Percentiles rank a stretch among this genome's conserved stretches.
Conservation (phyloP, 2,329 filamentous ascomycete species). For the Fusarium luffae region DNA sequence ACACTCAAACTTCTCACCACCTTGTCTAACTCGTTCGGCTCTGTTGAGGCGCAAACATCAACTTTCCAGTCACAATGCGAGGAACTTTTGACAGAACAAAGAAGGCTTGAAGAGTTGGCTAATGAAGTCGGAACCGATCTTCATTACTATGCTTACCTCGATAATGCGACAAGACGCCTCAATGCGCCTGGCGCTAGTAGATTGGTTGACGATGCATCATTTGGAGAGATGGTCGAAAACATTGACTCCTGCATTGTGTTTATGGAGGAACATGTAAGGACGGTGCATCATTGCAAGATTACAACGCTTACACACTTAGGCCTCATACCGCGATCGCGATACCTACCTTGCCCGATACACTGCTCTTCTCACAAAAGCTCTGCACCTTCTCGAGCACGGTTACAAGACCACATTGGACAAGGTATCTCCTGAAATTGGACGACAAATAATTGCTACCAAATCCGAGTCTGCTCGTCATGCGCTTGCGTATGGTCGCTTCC, state of each 20-base stretch:
- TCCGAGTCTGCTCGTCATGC: conserved; percentile 70
- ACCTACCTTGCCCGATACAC: conserved; percentile 90
- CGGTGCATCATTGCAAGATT: neutral
- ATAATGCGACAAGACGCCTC: conserved; percentile 87
- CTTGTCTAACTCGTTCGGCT: conserved; percentile 85
- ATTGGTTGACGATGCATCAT: conserved; percentile 84
- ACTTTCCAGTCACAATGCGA: conserved; percentile 94
- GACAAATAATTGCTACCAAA: conserved; percentile 65
- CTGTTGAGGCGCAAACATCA: conserved; percentile 91
- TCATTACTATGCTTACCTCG: conserved; percentile 94
- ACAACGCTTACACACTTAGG: conserved; percentile 56
- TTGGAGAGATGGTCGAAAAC: conserved; percentile 87
- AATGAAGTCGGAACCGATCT: conserved; percentile 88
- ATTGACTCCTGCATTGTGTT: conserved; percentile 92
- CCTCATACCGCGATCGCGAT: conserved; percentile 86
- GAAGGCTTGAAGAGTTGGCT: conserved; percentile 79
- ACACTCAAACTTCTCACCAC: conserved; percentile 80
- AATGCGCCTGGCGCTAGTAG: conserved; percentile 92
- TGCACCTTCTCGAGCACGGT: conserved; percentile 70
- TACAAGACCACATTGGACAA: conserved; percentile 64
- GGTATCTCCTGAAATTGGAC: conserved; percentile 64
- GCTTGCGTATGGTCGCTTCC: conserved; percentile 69
- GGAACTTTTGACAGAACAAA: conserved; percentile 84
- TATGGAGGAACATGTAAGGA: conserved; percentile 83
- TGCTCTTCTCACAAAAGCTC: conserved; percentile 76